Evolutionary conservation across 306 rosid genomes (phyloP), one percentile per base, ranked within the genome.

Genomic region (Hippophae tibetana): DNA sequence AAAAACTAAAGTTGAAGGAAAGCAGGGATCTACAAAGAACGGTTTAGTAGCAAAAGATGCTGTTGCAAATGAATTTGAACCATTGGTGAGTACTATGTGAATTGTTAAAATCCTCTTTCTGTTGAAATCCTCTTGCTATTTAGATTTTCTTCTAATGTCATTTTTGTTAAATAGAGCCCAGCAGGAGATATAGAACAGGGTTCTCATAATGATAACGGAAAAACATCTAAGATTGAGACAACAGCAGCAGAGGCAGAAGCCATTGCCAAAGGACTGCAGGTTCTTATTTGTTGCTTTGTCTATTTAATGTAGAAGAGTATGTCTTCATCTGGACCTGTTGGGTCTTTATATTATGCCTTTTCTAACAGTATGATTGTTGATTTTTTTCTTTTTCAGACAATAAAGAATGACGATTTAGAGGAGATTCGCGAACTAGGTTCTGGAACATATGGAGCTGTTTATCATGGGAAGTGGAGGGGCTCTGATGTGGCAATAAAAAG

Each of bases 401-500:
- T 93, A 64, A 93, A 59, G 71, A 93, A 86, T 64, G 95, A 84
- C 62, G 99, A 93, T 84, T 76, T 93, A 65, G 99, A 89, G 80
- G 99, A 93, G 82, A 86, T 89, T 63, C 90, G 99, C 3, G 97
- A 89, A 75, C 76, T 93, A 49, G 99, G 99, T 57, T 80, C 97
- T 70, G 99, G 99, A 79, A 93, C 99, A 46, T 93, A 89, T 57
- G 99, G 99, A 49, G 69, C 99, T 70, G 99, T 93, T 74, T 89
- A 56, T 80, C 97, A 93, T 67, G 99, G 99, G 65, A 93, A 93
- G 77, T 93, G 99, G 99, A 86, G 77, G 77, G 99, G 99, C 61
- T 89, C 99, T 72, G 95, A 93, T 59, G 94, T 93, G 43, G 99
- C 99, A 54, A 79, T 93, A 61, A 93, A 93, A 84, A 86, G 95